Evolutionary conservation across 345 rosid genomes (phyloP).

Genomic region (Salix viminalis): DNA sequence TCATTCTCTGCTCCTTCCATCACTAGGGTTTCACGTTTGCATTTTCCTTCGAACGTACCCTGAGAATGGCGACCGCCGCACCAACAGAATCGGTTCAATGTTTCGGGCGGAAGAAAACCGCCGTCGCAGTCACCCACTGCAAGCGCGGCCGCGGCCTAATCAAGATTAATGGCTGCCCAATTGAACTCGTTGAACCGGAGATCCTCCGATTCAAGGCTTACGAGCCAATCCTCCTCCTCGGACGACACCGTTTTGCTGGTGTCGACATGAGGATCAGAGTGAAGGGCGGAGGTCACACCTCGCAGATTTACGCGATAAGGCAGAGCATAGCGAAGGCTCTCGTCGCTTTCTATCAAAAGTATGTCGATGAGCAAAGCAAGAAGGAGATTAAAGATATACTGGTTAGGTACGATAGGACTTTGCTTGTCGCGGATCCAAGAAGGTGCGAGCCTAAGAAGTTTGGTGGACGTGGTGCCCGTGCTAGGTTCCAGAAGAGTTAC

Average conservation of each 20-base stretch:
- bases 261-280: slow-evolving; percentile 88
- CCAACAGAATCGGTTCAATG: slow-evolving; percentile 53
- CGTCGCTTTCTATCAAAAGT: slow-evolving; percentile 75
- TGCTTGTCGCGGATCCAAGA: slow-evolving; percentile 79
- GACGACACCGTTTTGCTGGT: slow-evolving; percentile 67
- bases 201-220: slow-evolving; percentile 78
- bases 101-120: slow-evolving; percentile 85
- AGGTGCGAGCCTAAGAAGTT: slow-evolving; percentile 91
- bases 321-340: slow-evolving; percentile 88
- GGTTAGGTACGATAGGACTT: slow-evolving; percentile 70
- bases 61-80: slow-evolving; percentile 41
- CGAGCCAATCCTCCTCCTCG: slow-evolving; percentile 73
- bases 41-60: not conserved
- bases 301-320: slow-evolving; percentile 87
- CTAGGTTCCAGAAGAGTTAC: slow-evolving; percentile 87
- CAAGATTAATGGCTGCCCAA: slow-evolving; percentile 76
- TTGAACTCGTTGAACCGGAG: slow-evolving; percentile 77
- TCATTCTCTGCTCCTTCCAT: too few relatives aligned
- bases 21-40: not conserved
- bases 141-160: slow-evolving; percentile 65
- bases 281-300: slow-evolving; percentile 73
- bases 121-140: slow-evolving; percentile 81
- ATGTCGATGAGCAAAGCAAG: slow-evolving; percentile 77
- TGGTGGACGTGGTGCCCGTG: slow-evolving; percentile 82
- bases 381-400: slow-evolving; percentile 79